A percentile compares a stretch with the other conserved stretches of the same genome.
Conservation (phyloP, 73 alveolate species). For the Symbiodinium pilosum region DNA sequence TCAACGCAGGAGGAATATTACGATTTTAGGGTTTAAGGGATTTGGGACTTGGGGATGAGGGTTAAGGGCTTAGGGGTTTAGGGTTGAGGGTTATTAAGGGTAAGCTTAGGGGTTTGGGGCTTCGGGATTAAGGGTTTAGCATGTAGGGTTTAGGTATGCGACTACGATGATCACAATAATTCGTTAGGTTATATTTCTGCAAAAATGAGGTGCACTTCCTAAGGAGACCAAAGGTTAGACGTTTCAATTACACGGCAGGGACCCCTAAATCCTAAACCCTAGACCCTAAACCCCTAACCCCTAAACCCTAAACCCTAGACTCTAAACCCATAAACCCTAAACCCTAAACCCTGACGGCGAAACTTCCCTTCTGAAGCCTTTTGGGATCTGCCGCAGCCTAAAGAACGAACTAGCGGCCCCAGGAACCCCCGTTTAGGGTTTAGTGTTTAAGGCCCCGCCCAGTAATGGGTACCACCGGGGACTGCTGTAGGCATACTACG, state of each 20-base stretch:
- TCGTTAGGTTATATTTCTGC: too few species aligned
- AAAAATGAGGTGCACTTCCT: not conserved
- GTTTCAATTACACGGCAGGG: not conserved
- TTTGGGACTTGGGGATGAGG: too few species aligned
- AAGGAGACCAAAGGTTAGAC: not conserved
- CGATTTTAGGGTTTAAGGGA: too few species aligned
- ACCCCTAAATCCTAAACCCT: not conserved
- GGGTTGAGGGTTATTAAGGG: too few species aligned
- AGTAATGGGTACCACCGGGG: too few species aligned
- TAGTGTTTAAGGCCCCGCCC: not conserved
- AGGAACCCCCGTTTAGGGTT: not conserved
- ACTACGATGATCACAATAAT: too few species aligned
- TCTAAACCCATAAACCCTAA: not conserved
- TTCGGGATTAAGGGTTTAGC: too few species aligned
- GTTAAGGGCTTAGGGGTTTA: too few species aligned
- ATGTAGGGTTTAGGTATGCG: too few species aligned
- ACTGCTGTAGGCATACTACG: too few species aligned
- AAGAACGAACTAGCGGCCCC: not conserved
- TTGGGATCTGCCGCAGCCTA: not conserved
- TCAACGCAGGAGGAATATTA: too few species aligned
- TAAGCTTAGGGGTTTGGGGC: too few species aligned
- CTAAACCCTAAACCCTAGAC: not conserved
- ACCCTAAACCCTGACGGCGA: not conserved
- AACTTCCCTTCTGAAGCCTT: not conserved
- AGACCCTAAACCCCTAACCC: not conserved